phyloP scores from a whole-genome alignment of 2,329 filamentous ascomycete species.

The Colletotrichum eremochloae region DNA sequence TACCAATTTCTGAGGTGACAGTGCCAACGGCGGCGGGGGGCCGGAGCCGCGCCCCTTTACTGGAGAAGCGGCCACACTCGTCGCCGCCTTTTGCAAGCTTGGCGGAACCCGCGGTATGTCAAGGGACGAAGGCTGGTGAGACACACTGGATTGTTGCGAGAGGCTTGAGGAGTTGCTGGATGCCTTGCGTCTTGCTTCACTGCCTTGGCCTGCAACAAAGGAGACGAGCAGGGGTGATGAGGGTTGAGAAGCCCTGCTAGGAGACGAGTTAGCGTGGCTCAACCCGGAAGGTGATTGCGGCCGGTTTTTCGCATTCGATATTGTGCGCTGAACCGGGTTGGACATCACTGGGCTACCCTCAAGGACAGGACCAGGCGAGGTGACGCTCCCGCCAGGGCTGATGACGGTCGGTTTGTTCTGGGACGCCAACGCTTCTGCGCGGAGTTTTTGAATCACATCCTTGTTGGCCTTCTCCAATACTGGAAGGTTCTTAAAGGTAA shows the following conservation, averaged over 20 bases:
- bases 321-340: conserved; percentile 82
- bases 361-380: conserved; percentile 76
- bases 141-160: conserved; percentile 79
- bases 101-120: conserved; percentile 77
- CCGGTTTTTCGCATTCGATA: conserved; percentile 88
- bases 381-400: conserved; percentile 59
- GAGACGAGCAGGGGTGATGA: conserved; percentile 87
- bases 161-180: conserved; percentile 89
- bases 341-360: conserved; percentile 89
- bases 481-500: conserved; percentile 96
- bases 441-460: conserved; percentile 95
- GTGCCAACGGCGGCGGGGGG: conserved; percentile 63
- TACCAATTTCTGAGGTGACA: conserved; percentile 74
- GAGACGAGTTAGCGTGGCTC: conserved; percentile 86
- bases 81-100: conserved; percentile 71
- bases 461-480: conserved; percentile 99
- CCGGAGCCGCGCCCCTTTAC: conserved; percentile 67
- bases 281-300: conserved; percentile 88
- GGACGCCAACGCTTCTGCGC: conserved; percentile 85
- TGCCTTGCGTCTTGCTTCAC: conserved; percentile 86
- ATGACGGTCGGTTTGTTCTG: conserved; percentile 66
- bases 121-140: conserved; percentile 78
- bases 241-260: conserved; percentile 82
- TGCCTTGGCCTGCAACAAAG: conserved; percentile 87
- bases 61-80: conserved; percentile 65